A percentile compares a stretch with the other conserved stretches of the same genome.
These are phyloP conservation scores for Medicago arabica DNA, from an alignment of 306 rosid species.

Conservation along the genomic window DNA sequence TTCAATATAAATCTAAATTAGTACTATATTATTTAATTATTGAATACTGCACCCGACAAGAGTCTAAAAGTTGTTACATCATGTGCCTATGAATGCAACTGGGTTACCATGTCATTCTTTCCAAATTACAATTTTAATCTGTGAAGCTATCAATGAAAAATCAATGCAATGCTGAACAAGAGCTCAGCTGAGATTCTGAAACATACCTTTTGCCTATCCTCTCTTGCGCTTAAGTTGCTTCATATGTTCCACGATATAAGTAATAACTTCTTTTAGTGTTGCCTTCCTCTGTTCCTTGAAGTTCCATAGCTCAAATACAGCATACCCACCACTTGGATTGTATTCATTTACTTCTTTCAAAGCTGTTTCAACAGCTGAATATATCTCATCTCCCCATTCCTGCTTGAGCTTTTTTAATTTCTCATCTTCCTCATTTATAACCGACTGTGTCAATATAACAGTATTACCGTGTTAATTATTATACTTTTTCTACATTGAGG, in stretches of 20 bases:
- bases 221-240: conserved; percentile 73
- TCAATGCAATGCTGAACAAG: neutral
- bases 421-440: conserved; percentile 72
- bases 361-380: conserved; percentile 63
- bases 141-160: conserved; percentile 7
- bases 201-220: conserved; percentile 56
- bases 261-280: conserved; percentile 83
- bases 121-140: conserved; percentile 25
- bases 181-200: conserved; percentile 24
- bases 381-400: conserved; percentile 83
- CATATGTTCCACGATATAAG: conserved; percentile 54
- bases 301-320: conserved; percentile 79
- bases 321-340: conserved; percentile 83
- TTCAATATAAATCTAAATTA: conserved; percentile 2
- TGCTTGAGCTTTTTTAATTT: conserved; percentile 63
- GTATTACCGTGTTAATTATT: conserved; percentile 7
- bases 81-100: conserved; percentile 4
- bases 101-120: neutral
- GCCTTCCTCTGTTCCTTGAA: conserved; percentile 85
- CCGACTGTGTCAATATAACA: conserved; percentile 52
- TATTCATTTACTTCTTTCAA: conserved; percentile 74
- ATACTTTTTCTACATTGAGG: conserved; percentile 7
- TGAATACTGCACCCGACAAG: too few species aligned
- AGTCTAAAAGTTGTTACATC: neutral
- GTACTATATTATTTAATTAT: neutral